phyloP scores from a whole-genome alignment of 495 filamentous ascomycete species.

The Penicillium coffeae region DNA sequence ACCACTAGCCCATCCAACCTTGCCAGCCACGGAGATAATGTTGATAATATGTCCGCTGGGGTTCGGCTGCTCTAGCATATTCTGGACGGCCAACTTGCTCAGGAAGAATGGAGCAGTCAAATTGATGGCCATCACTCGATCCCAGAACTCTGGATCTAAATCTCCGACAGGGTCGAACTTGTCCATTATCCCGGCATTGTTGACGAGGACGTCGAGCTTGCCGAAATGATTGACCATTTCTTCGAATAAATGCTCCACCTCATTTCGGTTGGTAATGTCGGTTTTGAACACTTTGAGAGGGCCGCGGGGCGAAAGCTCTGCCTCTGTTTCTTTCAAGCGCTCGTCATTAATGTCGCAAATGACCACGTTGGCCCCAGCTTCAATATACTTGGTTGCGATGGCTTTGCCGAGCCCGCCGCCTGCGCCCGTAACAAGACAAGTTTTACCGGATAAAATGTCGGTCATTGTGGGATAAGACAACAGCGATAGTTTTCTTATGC shows the following conservation, averaged over 20 bases:
- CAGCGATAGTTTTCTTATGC: no score
- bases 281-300: slow-evolving; percentile 34
- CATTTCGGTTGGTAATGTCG: slow-evolving; percentile 36
- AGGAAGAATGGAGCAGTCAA: slow-evolving; percentile 54
- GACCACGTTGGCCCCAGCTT: slow-evolving; percentile 39
- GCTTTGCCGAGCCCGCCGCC: slow-evolving; percentile 44
- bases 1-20: slow-evolving; percentile 32
- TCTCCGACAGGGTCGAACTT: slow-evolving; percentile 52
- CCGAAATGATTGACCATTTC: slow-evolving; percentile 26
- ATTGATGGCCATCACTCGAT: slow-evolving; percentile 56
- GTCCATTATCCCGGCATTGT: slow-evolving; percentile 53
- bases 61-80: slow-evolving; percentile 31
- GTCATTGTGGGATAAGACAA: slow-evolving; percentile 16
- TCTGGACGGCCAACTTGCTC: slow-evolving; percentile 50
- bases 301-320: slow-evolving; percentile 32
- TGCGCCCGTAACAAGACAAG: slow-evolving; percentile 40
- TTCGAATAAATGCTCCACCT: slow-evolving; percentile 35
- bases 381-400: slow-evolving; percentile 32
- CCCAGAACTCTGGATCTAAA: slow-evolving; percentile 49
- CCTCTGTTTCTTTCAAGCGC: slow-evolving; percentile 33
- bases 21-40: slow-evolving; percentile 35
- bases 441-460: slow-evolving; percentile 28
- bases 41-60: slow-evolving; percentile 35
- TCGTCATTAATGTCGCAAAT: slow-evolving; percentile 41
- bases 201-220: slow-evolving; percentile 39